Conservation (phyloP, 208 protist genomes). For the Leptomonas pyrrhocoris region DNA sequence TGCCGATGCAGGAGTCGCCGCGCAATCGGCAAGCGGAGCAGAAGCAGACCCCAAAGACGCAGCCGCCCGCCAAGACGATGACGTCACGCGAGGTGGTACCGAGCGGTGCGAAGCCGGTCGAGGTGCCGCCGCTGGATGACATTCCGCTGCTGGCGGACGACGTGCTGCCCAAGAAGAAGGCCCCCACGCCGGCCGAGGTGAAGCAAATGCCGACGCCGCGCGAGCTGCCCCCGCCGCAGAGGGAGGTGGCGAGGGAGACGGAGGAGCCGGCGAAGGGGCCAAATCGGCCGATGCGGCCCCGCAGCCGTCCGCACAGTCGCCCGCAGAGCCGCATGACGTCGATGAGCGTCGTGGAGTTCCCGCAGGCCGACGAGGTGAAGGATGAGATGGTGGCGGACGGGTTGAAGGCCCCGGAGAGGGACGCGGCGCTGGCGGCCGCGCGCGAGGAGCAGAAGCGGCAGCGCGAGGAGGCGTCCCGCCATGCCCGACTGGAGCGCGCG, state of each 20-base stretch:
- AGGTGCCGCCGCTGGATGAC: slow-evolving; percentile 20
- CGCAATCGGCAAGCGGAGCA: background rate
- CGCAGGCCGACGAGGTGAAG: slow-evolving; percentile 62
- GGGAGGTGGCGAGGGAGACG: slow-evolving; percentile 1
- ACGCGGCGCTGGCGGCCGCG: slow-evolving; percentile 12
- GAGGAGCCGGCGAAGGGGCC: background rate
- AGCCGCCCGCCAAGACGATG: background rate
- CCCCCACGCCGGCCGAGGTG: background rate
- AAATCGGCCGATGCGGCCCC: slow-evolving; percentile 10
- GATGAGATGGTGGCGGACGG: slow-evolving; percentile 44
- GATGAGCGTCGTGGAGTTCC: slow-evolving; percentile 67
- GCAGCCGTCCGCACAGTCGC: slow-evolving; percentile 40
- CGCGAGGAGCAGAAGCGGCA: slow-evolving; percentile 26
- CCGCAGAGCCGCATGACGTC: slow-evolving; percentile 47
- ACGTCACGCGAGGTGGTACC: background rate
- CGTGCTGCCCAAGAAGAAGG: slow-evolving; percentile 17
- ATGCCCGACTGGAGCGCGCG: slow-evolving; percentile 24
- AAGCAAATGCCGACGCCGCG: background rate
- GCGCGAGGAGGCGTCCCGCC: slow-evolving; percentile 23
- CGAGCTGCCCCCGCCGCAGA: slow-evolving; percentile 1
- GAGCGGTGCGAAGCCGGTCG: background rate
- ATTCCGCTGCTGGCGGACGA: slow-evolving; percentile 34
- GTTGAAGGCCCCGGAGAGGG: slow-evolving; percentile 30
- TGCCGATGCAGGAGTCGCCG: background rate
- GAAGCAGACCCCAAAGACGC: slow-evolving; percentile 1